Evolutionary conservation across 345 rosid genomes (phyloP).

Genomic region (Syzygium aqueum): DNA sequence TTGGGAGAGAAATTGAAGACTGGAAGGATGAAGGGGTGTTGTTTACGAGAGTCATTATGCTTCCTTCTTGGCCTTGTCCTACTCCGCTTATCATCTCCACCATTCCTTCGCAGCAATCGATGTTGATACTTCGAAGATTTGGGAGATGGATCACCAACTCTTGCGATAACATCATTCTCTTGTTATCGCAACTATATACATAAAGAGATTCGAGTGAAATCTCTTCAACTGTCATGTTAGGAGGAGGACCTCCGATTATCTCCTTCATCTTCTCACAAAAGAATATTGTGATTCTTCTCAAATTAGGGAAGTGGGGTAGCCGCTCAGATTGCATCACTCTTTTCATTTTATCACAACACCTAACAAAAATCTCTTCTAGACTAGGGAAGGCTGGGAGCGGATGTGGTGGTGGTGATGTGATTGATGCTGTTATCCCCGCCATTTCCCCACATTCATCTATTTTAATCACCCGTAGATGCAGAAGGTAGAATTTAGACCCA

Average conservation of each 20-base stretch:
- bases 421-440: background rate
- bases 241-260: background rate
- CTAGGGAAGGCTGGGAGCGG: background rate
- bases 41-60: background rate
- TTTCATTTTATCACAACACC: accelerated
- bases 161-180: background rate
- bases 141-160: background rate
- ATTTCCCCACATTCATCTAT: accelerated
- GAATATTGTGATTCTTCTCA: accelerated
- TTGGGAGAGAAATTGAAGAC: background rate
- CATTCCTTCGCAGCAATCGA: accelerated
- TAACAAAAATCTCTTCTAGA: accelerated
- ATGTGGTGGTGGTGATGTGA: background rate
- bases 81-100: background rate
- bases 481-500: background rate
- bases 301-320: background rate
- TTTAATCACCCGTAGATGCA: accelerated
- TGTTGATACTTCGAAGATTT: accelerated
- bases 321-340: background rate
- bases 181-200: accelerated
- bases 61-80: background rate
- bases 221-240: accelerated
- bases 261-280: background rate
- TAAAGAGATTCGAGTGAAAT: background rate
- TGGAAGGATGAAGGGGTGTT: background rate